A percentile compares a stretch with the other conserved stretches of the same genome.
phyloP scores from a whole-genome alignment of 257 asterid genomes.

The Solanum pimpinellifolium region DNA sequence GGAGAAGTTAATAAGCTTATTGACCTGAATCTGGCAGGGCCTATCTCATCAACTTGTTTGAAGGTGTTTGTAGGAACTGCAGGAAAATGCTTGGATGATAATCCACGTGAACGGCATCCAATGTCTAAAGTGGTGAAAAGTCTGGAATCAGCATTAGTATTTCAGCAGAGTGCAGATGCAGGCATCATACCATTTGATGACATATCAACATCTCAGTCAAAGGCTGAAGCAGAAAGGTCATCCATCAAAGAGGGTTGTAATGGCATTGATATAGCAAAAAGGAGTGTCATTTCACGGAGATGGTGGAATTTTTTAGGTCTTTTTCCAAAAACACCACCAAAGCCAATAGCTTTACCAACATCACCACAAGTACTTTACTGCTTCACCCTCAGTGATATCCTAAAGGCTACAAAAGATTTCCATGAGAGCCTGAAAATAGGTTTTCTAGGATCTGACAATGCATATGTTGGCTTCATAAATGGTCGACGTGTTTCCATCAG shows the following conservation, averaged over 20 bases:
- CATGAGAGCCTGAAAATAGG: slow-evolving; percentile 39
- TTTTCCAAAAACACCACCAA: slow-evolving; percentile 38
- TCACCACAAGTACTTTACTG: slow-evolving; percentile 17
- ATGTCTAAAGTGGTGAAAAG: slow-evolving; percentile 55
- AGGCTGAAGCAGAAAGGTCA: slow-evolving; percentile 22
- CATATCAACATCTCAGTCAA: slow-evolving; percentile 9
- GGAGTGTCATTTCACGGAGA: slow-evolving; percentile 25
- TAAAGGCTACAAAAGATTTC: slow-evolving; percentile 46
- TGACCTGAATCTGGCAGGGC: slow-evolving; percentile 30
- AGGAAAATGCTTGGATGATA: slow-evolving; percentile 46
- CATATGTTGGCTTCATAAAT: slow-evolving; percentile 31
- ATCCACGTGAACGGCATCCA: slow-evolving; percentile 45
- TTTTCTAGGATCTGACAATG: slow-evolving; percentile 33
- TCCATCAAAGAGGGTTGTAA: slow-evolving; percentile 14
- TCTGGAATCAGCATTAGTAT: slow-evolving; percentile 40
- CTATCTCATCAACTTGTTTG: slow-evolving; percentile 40
- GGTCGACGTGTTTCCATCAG: slow-evolving; percentile 39
- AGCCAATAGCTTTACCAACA: slow-evolving; percentile 15
- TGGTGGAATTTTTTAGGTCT: slow-evolving; percentile 47
- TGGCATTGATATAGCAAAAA: slow-evolving; percentile 8
- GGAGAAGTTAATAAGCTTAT: slow-evolving; percentile 39
- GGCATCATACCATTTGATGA: slow-evolving; percentile 38
- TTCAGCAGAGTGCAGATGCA: slow-evolving; percentile 37
- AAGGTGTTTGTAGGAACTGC: slow-evolving; percentile 46
- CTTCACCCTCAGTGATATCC: slow-evolving; percentile 37